A percentile compares a stretch with the other conserved stretches of the same genome.
Conservation (phyloP, 768 basidiomycete species). For the Suillus plorans region DNA sequence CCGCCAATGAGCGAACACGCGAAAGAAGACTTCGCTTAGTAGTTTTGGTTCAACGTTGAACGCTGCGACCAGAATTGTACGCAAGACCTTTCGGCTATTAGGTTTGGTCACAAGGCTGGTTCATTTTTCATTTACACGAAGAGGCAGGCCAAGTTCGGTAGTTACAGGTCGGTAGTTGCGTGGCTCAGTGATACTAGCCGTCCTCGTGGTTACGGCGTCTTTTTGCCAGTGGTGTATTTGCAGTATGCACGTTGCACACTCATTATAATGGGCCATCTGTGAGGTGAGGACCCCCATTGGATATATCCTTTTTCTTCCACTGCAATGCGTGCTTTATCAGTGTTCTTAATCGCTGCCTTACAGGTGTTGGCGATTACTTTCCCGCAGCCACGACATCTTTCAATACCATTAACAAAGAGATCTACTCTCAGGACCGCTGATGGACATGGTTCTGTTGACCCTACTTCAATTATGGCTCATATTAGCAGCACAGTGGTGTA, state of each 20-base stretch:
- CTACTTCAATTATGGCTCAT: constrained; percentile 16
- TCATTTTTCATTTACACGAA: background rate
- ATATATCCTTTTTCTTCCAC: background rate
- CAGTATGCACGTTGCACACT: background rate
- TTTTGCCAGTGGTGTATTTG: background rate
- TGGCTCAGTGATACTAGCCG: background rate
- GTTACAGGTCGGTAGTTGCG: background rate
- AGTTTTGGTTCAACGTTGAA: background rate
- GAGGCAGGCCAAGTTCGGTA: background rate
- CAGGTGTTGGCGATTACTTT: constrained; percentile 18
- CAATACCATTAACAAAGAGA: constrained; percentile 20
- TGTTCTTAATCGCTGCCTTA: constrained; percentile 11
- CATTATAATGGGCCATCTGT: background rate
- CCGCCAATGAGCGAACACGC: background rate
- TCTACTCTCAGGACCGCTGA: constrained; percentile 8
- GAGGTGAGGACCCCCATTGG: background rate
- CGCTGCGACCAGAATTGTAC: background rate
- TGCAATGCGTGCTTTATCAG: constrained; percentile 13
- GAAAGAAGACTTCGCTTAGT: background rate
- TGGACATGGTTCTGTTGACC: constrained; percentile 15
- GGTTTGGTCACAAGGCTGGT: background rate
- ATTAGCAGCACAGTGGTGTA: constrained; percentile 13
- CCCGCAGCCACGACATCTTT: constrained; percentile 13
- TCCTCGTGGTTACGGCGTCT: background rate
- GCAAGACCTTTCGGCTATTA: background rate